Percentiles rank a stretch among this genome's conserved stretches.
phyloP scores from a whole-genome alignment of 2,329 filamentous ascomycete genomes.

The Penicillium sp. region DNA sequence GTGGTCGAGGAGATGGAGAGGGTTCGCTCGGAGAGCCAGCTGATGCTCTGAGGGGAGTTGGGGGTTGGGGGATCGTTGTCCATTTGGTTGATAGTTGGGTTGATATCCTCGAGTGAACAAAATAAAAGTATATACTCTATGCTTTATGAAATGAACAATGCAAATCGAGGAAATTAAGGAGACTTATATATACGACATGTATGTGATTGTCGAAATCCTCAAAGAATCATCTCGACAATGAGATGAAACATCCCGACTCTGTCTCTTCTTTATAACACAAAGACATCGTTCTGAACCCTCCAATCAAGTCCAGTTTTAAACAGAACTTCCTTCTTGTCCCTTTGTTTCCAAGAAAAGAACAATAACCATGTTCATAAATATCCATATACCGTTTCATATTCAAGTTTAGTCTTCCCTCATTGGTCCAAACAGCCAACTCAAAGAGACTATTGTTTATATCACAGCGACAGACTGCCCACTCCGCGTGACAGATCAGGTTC shows the following conservation, averaged over 20 bases:
- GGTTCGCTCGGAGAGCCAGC: background rate
- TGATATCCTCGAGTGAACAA: no score
- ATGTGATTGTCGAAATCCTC: slow-evolving; percentile 7
- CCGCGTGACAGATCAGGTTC: slow-evolving; percentile 22
- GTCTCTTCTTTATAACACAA: slow-evolving; percentile 1
- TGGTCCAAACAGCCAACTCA: background rate
- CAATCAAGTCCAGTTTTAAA: background rate
- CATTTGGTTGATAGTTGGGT: background rate
- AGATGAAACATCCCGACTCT: slow-evolving; percentile 15
- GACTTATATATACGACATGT: slow-evolving; percentile 12
- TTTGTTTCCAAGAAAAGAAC: slow-evolving; percentile 14
- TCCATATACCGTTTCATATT: slow-evolving; percentile 2
- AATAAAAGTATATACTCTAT: background rate
- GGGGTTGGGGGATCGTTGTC: background rate
- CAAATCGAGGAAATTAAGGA: background rate
- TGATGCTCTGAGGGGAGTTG: background rate
- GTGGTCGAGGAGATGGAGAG: slow-evolving; percentile 1
- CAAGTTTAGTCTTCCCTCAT: background rate
- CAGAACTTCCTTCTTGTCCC: background rate
- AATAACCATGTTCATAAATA: slow-evolving; percentile 2
- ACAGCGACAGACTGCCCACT: slow-evolving; percentile 23
- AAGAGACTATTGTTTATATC: background rate
- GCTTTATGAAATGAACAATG: background rate
- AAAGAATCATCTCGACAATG: slow-evolving; percentile 15
- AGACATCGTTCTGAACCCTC: slow-evolving; percentile 1